Base-by-base conservation (phyloP, 306 rosid genomes). In the Trichosanthes cucumerina region DNA sequence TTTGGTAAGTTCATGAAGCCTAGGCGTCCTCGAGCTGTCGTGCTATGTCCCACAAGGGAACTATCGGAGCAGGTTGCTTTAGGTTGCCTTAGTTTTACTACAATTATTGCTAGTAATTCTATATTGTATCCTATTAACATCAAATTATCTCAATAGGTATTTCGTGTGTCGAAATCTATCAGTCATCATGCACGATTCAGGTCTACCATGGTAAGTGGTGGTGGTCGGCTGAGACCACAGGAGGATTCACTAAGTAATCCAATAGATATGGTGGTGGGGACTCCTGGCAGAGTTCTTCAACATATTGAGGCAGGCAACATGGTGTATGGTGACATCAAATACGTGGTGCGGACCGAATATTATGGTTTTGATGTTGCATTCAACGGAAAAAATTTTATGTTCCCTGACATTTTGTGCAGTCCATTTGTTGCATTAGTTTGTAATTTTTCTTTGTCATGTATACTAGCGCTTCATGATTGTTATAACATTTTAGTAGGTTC, bases 221-320 rank as follows among this genome's bases (percentile, higher is more conserved):
- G 99, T 44, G 97, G 97, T 81, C 88, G 96, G 80, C 75, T 89
- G 54, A 87, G 93, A 87, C 97, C 97, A 49, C 97, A 95, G 79
- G 97, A 95, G 86, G 99, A 95, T 64, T 88, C 97, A 0, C 84
- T 92, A 78, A 91, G 86, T 83, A 87, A 86, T 81, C 93, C 97
- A 75, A 87, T 91, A 5, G 99, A 92, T 79, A 80, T 92, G 91
- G 96, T 95, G 73, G 97, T 95, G 49, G 99, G 97, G 52, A 95
- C 99, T 77, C 97, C 99, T 49, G 97, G 99, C 3, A 86, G 97
- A 86, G 83, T 95, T 86, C 92, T 95, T 83, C 99, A 95, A 83
- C 97, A 95, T 82, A 90, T 95, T 68, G 93, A 92, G 82, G 99
- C 93, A 50, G 97, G 99, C 13, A 95, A 92, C 86, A 79, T 92